These are phyloP conservation scores for Globisporangium middletonii DNA, from an alignment of 352 stramenopile species.

Conservation along the genomic window DNA sequence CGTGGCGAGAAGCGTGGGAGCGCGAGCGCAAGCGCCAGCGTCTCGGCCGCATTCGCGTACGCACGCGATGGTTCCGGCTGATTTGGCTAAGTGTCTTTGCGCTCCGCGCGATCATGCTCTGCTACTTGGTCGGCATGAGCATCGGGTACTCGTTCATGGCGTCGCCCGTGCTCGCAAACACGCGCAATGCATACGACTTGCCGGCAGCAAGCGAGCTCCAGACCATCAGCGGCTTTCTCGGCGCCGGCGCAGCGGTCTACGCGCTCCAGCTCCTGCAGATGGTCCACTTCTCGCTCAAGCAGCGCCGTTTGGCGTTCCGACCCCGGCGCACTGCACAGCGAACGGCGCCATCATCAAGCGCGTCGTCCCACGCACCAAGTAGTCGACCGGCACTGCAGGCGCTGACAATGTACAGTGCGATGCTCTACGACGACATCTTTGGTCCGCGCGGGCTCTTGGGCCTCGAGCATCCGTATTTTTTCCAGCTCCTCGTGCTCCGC, in stretches of 20 bases:
- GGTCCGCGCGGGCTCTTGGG: not conserved
- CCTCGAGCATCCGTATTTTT: too few species aligned
- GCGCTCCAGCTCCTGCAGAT: conserved; percentile 3
- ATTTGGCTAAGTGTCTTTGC: conserved; percentile 2
- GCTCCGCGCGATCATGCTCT: conserved; percentile 1
- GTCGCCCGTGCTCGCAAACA: conserved; percentile 5
- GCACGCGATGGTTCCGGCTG: conserved; percentile 1
- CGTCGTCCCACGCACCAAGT: too few species aligned
- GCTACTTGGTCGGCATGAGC: conserved; percentile 4
- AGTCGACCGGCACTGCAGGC: not conserved
- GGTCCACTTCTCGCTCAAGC: conserved; percentile 1
- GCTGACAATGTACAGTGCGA: not conserved
- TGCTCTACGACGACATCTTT: not conserved
- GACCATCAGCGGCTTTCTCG: not conserved
- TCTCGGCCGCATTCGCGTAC: conserved; percentile 1
- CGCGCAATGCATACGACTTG: conserved; percentile 3
- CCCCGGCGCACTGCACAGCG: too few species aligned
- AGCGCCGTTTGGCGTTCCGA: conserved; percentile 1
- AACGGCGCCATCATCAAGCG: too few species aligned
- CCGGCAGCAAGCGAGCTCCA: not conserved
- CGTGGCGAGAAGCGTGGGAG: conserved; percentile 1
- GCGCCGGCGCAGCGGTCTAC: conserved; percentile 1
- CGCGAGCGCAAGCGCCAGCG: conserved; percentile 5
- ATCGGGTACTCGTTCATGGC: conserved; percentile 8
- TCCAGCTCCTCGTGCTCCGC: too few species aligned